Evolutionary conservation across 2,329 filamentous ascomycete species (phyloP).

Genomic region (Domatiomyces globalis): DNA sequence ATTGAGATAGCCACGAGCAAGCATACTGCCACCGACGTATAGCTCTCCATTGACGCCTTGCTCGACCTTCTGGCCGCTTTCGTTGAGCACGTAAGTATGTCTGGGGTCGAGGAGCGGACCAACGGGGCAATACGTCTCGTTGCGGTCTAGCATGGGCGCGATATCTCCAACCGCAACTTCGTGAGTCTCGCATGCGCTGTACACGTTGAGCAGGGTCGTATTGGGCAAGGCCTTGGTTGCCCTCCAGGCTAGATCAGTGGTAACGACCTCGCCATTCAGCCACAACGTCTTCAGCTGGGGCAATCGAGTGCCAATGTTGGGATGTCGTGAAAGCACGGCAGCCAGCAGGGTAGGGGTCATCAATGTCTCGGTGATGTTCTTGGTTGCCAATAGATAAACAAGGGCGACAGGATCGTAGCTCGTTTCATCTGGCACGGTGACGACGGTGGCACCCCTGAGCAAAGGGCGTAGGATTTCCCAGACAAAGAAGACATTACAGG

Average conservation of each 20-base stretch:
- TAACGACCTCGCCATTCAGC: constrained; percentile 74
- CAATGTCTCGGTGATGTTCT: constrained; percentile 61
- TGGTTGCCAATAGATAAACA: constrained; percentile 52
- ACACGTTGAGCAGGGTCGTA: constrained; percentile 60
- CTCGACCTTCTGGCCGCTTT: constrained; percentile 50
- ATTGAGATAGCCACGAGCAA: constrained; percentile 66
- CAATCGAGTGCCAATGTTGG: constrained; percentile 48
- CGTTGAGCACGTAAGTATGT: constrained; percentile 59
- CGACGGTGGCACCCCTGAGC: constrained; percentile 59
- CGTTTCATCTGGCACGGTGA: constrained; percentile 58
- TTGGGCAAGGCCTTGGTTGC: constrained; percentile 54
- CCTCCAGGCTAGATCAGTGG: constrained; percentile 58
- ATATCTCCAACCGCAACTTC: constrained; percentile 68
- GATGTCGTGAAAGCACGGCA: constrained; percentile 56
- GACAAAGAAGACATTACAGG: constrained; percentile 79
- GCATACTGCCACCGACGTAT: constrained; percentile 57
- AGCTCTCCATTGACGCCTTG: constrained; percentile 55
- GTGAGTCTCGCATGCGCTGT: constrained; percentile 71
- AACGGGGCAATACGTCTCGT: constrained; percentile 57
- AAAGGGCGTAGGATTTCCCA: constrained; percentile 73
- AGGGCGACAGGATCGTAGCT: constrained; percentile 66
- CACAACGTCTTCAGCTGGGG: constrained; percentile 56
- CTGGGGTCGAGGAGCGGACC: constrained; percentile 54
- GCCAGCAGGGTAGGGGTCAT: constrained; percentile 72
- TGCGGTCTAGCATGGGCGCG: constrained; percentile 41